Conservation (phyloP, 768 basidiomycete genomes). For the Suillus subluteus region DNA sequence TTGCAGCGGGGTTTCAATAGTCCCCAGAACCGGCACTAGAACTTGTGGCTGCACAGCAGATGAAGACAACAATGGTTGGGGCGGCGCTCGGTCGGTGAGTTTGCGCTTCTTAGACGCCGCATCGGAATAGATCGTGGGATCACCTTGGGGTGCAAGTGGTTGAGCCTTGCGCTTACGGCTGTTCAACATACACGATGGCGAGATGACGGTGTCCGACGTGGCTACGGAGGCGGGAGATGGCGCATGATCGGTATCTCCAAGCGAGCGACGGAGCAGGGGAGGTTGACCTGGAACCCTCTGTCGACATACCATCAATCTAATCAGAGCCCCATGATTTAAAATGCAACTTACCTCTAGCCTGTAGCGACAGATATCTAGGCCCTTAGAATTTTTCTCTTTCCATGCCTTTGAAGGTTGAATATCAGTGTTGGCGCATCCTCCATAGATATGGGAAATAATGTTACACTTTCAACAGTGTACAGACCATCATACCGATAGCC, state of each 20-base stretch:
- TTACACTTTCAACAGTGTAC: slow-evolving; percentile 29
- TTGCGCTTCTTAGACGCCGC: neutral
- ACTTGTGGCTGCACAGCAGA: neutral
- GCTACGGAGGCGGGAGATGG: neutral
- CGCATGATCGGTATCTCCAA: neutral
- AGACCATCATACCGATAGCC: slow-evolving; percentile 37
- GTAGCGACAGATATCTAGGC: slow-evolving; percentile 28
- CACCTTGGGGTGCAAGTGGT: neutral
- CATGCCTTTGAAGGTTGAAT: slow-evolving; percentile 20
- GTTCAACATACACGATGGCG: neutral
- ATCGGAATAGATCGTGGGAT: neutral
- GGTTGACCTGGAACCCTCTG: slow-evolving; percentile 33
- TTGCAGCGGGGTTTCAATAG: neutral
- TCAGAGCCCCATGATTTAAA: neutral
- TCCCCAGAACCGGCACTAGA: neutral
- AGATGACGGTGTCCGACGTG: neutral
- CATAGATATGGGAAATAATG: neutral
- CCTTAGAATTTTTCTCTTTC: slow-evolving; percentile 20
- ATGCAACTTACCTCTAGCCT: slow-evolving; percentile 25
- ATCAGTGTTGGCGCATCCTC: neutral
- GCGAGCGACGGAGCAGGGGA: slow-evolving; percentile 19
- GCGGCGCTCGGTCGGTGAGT: neutral
- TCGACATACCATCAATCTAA: neutral
- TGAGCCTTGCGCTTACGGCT: neutral
- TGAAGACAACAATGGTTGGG: neutral